Percentiles rank a stretch among this genome's conserved stretches.
Conservation (phyloP, 345 rosid species). For the Rubroshorea leprosula region DNA sequence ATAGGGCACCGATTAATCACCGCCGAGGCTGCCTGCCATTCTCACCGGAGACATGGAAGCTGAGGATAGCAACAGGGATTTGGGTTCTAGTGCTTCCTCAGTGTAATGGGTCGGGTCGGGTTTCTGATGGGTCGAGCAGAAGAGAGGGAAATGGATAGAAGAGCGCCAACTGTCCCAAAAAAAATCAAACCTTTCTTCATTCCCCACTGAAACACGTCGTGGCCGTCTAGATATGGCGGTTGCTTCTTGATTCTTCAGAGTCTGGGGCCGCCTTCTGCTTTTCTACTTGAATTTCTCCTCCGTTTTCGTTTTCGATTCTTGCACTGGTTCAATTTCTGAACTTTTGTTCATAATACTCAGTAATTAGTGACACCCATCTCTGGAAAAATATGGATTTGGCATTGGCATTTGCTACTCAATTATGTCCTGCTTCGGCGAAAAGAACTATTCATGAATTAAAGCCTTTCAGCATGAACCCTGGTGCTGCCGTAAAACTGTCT, state of each 20-base stretch:
- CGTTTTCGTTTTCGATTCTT: not conserved
- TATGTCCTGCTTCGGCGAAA: conserved; percentile 25
- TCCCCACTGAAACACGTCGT: too few species aligned
- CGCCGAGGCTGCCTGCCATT: too few species aligned
- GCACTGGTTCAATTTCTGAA: too few species aligned
- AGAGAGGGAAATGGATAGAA: too few species aligned
- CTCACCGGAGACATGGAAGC: too few species aligned
- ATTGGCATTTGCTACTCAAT: conserved; percentile 39
- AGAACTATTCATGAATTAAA: conserved; percentile 20
- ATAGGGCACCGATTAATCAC: too few species aligned
- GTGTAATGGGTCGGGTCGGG: not conserved
- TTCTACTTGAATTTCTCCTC: too few species aligned
- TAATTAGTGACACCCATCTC: not conserved
- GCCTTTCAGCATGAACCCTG: conserved; percentile 17
- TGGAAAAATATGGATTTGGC: conserved; percentile 30
- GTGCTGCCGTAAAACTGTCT: conserved; percentile 17
- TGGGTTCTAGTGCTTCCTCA: not conserved
- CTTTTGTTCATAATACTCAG: too few species aligned
- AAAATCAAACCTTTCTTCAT: too few species aligned
- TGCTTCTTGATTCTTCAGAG: not conserved
- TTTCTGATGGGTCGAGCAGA: not conserved
- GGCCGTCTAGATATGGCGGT: not conserved
- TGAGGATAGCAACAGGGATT: not conserved
- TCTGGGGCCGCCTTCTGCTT: too few species aligned
- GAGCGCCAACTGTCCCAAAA: too few species aligned